phyloP scores from a whole-genome alignment of 768 basidiomycete species.

The Lactifluus echinatus region DNA sequence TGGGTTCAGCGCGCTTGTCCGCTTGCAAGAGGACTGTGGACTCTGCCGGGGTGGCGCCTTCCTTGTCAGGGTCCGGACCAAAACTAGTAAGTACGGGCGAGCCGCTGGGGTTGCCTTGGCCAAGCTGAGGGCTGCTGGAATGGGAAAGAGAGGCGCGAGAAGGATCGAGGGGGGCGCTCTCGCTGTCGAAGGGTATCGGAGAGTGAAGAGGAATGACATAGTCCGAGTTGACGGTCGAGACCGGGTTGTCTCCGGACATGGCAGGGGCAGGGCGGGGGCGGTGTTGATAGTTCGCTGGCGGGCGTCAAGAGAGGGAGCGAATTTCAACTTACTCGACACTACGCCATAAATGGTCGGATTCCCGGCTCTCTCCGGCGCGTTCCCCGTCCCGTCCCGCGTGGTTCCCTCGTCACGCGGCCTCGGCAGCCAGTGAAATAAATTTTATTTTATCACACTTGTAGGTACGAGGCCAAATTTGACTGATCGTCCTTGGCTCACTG shows the following conservation, averaged over 20 bases:
- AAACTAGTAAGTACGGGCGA: background rate
- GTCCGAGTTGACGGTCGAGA: slow-evolving; percentile 6
- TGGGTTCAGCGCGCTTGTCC: background rate
- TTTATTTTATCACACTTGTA: too few species aligned
- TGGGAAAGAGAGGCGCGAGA: background rate
- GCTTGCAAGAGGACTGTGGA: background rate
- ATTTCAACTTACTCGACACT: too few species aligned
- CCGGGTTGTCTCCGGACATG: slow-evolving; percentile 16
- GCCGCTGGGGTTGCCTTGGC: background rate
- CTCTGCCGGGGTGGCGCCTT: background rate
- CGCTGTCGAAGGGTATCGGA: background rate
- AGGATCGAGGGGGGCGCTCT: background rate
- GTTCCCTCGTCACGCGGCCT: background rate
- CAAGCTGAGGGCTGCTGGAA: background rate
- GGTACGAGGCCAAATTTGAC: too few species aligned
- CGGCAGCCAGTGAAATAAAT: too few species aligned
- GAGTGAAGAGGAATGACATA: slow-evolving; percentile 9
- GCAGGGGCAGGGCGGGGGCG: background rate
- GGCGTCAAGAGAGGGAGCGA: background rate
- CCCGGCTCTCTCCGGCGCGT: background rate
- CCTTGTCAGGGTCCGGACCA: background rate
- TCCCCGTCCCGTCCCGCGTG: background rate
- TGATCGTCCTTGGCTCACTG: too few species aligned
- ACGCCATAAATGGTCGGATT: too few species aligned
- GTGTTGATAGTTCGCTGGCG: background rate